A percentile compares a stretch with the other conserved stretches of the same genome.
These are phyloP conservation scores for Lentithecium fluviatile DNA, from an alignment of 495 filamentous ascomycete genomes.

Conservation along the genomic window DNA sequence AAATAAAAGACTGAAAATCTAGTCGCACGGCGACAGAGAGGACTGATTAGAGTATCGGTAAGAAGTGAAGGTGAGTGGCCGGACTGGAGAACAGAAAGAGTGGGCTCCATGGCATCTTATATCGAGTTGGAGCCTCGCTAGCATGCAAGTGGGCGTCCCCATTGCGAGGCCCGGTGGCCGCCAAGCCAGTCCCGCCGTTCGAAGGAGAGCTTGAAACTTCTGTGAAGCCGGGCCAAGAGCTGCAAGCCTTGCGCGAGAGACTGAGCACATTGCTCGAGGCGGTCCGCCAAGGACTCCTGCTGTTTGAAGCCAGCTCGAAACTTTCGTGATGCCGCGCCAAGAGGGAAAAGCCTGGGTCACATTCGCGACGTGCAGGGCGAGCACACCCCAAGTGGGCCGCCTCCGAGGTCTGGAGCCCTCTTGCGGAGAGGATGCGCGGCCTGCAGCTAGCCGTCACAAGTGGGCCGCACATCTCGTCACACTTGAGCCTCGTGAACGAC, in stretches of 20 bases:
- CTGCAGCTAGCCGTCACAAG: not conserved
- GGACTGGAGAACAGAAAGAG: conserved; percentile 26
- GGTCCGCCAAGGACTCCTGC: conserved; percentile 19
- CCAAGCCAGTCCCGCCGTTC: conserved; percentile 31
- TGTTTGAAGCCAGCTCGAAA: conserved; percentile 26
- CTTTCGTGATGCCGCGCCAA: conserved; percentile 31
- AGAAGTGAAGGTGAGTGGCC: conserved; percentile 35
- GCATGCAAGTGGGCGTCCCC: not conserved
- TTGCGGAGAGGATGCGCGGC: not conserved
- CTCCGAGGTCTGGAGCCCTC: conserved; percentile 4
- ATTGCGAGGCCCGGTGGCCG: conserved; percentile 2
- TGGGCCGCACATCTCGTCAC: not conserved
- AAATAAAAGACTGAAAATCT: conserved; percentile 16
- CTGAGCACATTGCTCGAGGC: not conserved
- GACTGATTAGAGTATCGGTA: conserved; percentile 11
- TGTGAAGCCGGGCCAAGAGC: conserved; percentile 34
- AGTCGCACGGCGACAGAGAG: conserved; percentile 32
- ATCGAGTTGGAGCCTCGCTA: conserved; percentile 3
- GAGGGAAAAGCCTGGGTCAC: conserved; percentile 13
- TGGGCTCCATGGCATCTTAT: conserved; percentile 16
- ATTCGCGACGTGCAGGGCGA: not conserved
- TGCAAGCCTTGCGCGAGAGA: conserved; percentile 8
- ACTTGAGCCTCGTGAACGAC: not conserved
- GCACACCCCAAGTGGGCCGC: not conserved
- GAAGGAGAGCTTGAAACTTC: conserved; percentile 34